phyloP scores from a whole-genome alignment of 306 rosid species.

The Prunus persica region Prunus_persica_NCBIv2 NC_034012.1:8924001-8924500 shows the following conservation, averaged over 20 bases:
- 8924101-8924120: conserved; percentile 74
- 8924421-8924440: conserved; percentile 91
- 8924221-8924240: conserved; percentile 86
- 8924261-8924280: conserved; percentile 94
- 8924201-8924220: conserved; percentile 99
- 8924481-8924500: conserved; percentile 84
- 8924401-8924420: conserved; percentile 89
- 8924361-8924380: conserved; percentile 89
- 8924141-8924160: conserved; percentile 92
- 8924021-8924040: conserved; percentile 77
- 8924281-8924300: conserved; percentile 86
- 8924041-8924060: conserved; percentile 78
- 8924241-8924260: conserved; percentile 91
- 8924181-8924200: conserved; percentile 79
- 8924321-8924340: conserved; percentile 92
- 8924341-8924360: conserved; percentile 95
- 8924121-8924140: conserved; percentile 90
- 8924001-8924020: conserved; percentile 92
- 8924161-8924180: conserved; percentile 82
- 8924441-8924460: conserved; percentile 97
- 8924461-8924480: conserved; percentile 92
- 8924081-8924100: conserved; percentile 77
- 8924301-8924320: conserved; percentile 90
- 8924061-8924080: conserved; percentile 93
- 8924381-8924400: conserved; percentile 95